phyloP scores from a whole-genome alignment of 352 stramenopile species.

The Blastocystis sp. region DNA sequence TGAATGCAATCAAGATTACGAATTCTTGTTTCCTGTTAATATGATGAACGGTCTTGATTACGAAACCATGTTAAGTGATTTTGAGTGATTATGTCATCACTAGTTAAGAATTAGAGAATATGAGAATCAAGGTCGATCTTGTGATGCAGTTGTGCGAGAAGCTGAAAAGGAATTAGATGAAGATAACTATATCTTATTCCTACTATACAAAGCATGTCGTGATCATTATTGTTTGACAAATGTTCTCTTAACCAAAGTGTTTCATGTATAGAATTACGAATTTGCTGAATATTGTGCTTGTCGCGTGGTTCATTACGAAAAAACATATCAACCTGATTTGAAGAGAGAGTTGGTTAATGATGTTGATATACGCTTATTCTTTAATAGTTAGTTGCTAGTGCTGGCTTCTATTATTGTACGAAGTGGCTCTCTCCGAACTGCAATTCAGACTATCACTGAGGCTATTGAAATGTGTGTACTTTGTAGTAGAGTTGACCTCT shows the following conservation, averaged over 20 bases:
- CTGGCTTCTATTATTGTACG: neutral
- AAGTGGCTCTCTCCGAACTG: neutral
- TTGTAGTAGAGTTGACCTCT: neutral
- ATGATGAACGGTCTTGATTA: neutral
- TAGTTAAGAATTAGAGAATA: neutral
- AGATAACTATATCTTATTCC: conserved; percentile 13
- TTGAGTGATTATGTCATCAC: neutral
- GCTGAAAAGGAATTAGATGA: neutral
- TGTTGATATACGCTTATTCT: neutral
- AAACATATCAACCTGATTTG: conserved; percentile 18
- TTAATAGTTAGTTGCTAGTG: neutral
- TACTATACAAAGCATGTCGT: neutral
- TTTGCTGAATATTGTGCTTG: neutral
- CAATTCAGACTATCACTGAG: neutral
- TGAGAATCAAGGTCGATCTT: neutral
- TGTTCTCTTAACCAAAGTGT: neutral
- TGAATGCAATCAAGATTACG: neutral
- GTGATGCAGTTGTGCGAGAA: neutral
- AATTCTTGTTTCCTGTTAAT: neutral
- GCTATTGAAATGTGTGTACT: neutral
- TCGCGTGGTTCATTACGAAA: neutral
- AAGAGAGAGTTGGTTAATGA: neutral
- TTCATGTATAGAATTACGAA: neutral
- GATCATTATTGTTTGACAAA: neutral
- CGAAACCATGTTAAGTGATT: neutral